A percentile compares a stretch with the other conserved stretches of the same genome.
Conservation (phyloP, 2,329 filamentous ascomycete genomes). For the Stagonosporopsis tanaceti region DNA sequence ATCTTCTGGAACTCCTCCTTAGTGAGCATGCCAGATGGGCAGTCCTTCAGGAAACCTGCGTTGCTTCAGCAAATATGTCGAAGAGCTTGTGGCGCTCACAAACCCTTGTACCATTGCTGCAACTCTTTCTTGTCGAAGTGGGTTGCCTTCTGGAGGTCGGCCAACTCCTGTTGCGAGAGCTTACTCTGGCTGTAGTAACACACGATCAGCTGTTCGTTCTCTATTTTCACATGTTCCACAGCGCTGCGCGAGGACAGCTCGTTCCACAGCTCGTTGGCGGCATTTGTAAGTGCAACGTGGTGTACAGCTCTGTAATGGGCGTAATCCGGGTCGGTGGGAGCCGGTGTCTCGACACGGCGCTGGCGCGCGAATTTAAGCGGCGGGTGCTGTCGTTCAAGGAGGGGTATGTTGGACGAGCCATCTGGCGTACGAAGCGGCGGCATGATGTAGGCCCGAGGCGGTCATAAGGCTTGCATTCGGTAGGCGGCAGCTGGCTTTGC, state of each 20-base stretch:
- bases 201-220: conserved; percentile 46
- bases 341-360: conserved; percentile 33
- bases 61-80: conserved; percentile 27
- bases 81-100: conserved; percentile 36
- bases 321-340: conserved; percentile 36
- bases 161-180: conserved; percentile 94
- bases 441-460: neutral
- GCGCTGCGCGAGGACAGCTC: conserved; percentile 34
- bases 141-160: conserved; percentile 93
- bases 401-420: conserved; percentile 30
- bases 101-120: conserved; percentile 99
- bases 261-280: conserved; percentile 32
- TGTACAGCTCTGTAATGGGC: conserved; percentile 34
- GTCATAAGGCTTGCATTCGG: conserved; percentile 11
- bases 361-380: conserved; percentile 45
- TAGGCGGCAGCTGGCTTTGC: conserved; percentile 8
- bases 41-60: conserved; percentile 95
- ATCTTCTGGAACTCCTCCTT: conserved; percentile 99
- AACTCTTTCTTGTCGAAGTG: conserved; percentile 99
- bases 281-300: conserved; percentile 37
- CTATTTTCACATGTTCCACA: conserved; percentile 33
- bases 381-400: conserved; percentile 33
- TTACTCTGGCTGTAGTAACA: conserved; percentile 82
- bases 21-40: conserved; percentile 92
- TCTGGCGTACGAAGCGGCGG: conserved; percentile 24